A percentile compares a stretch with the other conserved stretches of the same genome.
phyloP scores from a whole-genome alignment of 495 filamentous ascomycete species.

The Xylaria scruposa region DNA sequence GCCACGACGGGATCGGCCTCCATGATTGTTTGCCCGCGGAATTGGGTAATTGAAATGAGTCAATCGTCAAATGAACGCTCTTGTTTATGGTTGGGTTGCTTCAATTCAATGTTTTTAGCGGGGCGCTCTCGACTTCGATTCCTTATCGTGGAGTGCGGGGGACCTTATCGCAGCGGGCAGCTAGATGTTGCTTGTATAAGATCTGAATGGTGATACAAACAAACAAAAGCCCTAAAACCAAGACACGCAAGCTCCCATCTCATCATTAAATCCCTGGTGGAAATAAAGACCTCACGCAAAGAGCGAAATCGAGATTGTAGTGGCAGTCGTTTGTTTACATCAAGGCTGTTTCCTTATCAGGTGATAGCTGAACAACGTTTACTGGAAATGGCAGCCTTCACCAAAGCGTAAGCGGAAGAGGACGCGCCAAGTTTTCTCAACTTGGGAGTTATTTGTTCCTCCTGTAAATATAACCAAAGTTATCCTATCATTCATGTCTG shows the following conservation, averaged over 20 bases:
- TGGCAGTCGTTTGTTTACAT: background rate
- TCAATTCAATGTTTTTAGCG: conserved; percentile 16
- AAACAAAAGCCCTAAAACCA: background rate
- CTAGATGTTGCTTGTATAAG: no score
- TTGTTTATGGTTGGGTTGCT: background rate
- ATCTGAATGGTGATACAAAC: no score
- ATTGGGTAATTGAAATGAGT: background rate
- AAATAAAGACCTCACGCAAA: background rate
- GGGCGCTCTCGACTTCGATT: background rate
- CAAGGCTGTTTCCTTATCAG: background rate
- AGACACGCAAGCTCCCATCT: background rate
- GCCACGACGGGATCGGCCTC: conserved; percentile 50
- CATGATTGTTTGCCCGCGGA: background rate
- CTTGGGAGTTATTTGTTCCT: background rate
- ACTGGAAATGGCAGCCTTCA: background rate
- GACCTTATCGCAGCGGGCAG: no score
- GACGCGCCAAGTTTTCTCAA: background rate
- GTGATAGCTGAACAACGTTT: background rate
- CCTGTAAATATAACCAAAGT: background rate
- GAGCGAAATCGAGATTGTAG: background rate
- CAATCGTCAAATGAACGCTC: background rate
- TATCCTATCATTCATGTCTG: background rate
- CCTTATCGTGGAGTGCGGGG: conserved; percentile 1
- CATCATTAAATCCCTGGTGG: background rate
- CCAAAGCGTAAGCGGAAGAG: background rate